Evolutionary conservation across 163 green algal genomes (phyloP), one percentile per base, ranked within the genome.

Genomic region (Coccomyxa subellipsoidea): DNA sequence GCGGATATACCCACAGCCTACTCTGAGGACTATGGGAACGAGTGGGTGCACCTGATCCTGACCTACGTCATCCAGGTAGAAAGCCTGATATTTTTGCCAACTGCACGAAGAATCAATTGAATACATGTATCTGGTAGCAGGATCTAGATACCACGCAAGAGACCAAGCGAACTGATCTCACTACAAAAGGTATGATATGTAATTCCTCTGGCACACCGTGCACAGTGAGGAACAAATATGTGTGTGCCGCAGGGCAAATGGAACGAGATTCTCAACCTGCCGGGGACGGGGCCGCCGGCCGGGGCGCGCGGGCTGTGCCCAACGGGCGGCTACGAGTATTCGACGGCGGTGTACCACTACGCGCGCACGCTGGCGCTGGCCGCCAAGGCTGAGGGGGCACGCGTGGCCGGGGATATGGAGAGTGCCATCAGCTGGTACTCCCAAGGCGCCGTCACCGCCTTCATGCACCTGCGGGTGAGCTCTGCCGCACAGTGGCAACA

Each of bases 311-410:
- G 32, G n/a, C 70, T 77, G 70, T 79, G 77, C 53, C 54, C 39
- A 2, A 59, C 37, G 38, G 81, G 80, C 25, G 83, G 83, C 0
- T 31, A 81, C 66, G 38, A 86, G 37, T 89, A 79, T 69, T 73
- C 78, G 18, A 5, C 78, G 37, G 77, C 66, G 38, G 66, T 87
- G 15, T 91, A 78, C 78, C 85, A 87, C 73, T 92, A 84, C 75
- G 79, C 82, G 31, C 87, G 85, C 23, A 27, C 35, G 35, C 78
- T 92, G 72, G 88, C 88, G 8, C 38, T 88, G 37, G 82, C 89
- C 15, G 80, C 86, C 12, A 40, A 69, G 10, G 77, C 35, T 6
- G 54, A 66, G 71, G 31, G 53, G 27, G 75, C 69, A n/a, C n/a
- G 70, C 7, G 38, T 31, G 59, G 31, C 47, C 5, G 38, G 37